Evolutionary conservation across 176 grass and related monocot genomes (phyloP), one percentile per base, ranked within the genome.

Genomic region (Juncus effusus): DNA sequence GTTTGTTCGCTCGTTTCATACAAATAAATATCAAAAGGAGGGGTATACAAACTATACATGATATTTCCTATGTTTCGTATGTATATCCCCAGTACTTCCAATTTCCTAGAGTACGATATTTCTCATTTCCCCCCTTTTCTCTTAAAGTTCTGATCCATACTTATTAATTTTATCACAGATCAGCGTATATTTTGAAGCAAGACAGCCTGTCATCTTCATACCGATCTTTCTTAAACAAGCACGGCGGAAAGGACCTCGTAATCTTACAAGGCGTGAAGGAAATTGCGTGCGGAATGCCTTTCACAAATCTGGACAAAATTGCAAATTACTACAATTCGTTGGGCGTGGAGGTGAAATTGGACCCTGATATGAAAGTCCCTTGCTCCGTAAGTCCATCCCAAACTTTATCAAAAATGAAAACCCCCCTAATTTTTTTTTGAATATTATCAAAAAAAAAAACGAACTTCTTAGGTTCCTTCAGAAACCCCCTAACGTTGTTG

Each of bases 201-300:
- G 92, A 96, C 45, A 96, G 92, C 72, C 84, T 97, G 44, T 85
- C 93, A 42, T 91, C 80, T 36, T 86, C 93, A 16, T 97, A 97
- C 82, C 85, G 78, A 76, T 76, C 93, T 52, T 97, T 97, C 79
- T 78, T 91, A 62, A 86, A 86, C 58, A 97, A 86, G 70, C 93
- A 97, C 59, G 87, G 92, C 74, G 92, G 81, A 56, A 96, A 96
- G 73, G 87, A 88, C 81, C 64, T 63, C 56, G 36, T 75, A 78
- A 81, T 96, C 83, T 59, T 96, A 78, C 84, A 91, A 66, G 85
- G 93, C 55, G 37, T 89, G 62, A 97, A 87, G 63, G 93, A 97
- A 57, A 68, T 96, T 68, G 72, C 90, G 63, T 81, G 79, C 13
- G 78, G 85, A 56, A 78, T 65, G 73, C 56, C 88, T 72, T 84